Percentiles rank a stretch among this genome's conserved stretches.
phyloP scores from a whole-genome alignment of 169 alveolate species.

The Amoebophrya sp. region DNA sequence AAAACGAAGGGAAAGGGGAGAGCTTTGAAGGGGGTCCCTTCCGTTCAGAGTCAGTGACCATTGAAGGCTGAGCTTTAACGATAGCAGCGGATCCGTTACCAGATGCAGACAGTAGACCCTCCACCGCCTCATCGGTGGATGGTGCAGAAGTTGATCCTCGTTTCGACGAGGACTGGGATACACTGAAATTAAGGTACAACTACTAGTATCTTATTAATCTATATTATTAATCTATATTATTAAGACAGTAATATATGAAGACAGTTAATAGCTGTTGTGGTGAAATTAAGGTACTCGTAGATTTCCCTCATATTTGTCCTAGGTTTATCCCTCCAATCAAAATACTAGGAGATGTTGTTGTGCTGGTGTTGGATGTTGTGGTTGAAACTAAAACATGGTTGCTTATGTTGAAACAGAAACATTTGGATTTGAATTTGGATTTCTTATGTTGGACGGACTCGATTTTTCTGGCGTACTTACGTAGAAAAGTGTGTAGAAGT shows the following conservation, averaged over 20 bases:
- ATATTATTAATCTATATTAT: too few species aligned
- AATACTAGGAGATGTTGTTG: too few species aligned
- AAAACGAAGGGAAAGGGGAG: too few species aligned
- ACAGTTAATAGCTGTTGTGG: constrained; percentile 11
- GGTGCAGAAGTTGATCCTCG: constrained; percentile 39
- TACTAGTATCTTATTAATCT: not conserved
- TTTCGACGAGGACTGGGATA: constrained; percentile 44
- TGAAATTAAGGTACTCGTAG: too few species aligned
- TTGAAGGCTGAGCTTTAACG: constrained; percentile 33
- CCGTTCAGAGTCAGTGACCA: too few species aligned
- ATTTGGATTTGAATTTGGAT: constrained; percentile 30
- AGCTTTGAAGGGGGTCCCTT: too few species aligned
- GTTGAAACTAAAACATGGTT: too few species aligned
- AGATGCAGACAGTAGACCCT: constrained; percentile 41
- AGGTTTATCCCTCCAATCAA: too few species aligned
- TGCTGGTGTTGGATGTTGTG: too few species aligned
- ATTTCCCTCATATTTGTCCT: too few species aligned
- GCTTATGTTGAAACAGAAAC: not conserved
- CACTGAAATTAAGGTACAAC: not conserved
- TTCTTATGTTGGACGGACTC: constrained; percentile 35
- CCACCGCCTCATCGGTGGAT: constrained; percentile 39
- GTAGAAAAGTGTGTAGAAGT: not conserved
- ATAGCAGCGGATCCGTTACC: constrained; percentile 47
- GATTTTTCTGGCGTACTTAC: not conserved
- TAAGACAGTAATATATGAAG: not conserved